Percentiles rank a stretch among this genome's conserved stretches.
These are phyloP conservation scores for Solanum virginianum DNA, from an alignment of 257 asterid genomes.

Conservation along the genomic window DNA sequence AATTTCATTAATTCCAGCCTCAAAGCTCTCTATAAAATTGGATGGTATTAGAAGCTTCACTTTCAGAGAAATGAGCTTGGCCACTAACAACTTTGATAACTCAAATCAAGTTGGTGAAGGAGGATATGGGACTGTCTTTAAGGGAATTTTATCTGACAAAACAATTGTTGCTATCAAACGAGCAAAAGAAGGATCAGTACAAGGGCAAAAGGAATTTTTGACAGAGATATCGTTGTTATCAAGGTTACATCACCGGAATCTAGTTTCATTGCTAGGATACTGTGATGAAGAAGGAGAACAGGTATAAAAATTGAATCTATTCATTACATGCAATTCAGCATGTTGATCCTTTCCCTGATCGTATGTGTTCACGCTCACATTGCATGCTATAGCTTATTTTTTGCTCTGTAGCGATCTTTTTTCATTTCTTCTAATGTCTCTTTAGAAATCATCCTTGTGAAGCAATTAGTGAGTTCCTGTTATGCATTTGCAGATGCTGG, in stretches of 20 bases:
- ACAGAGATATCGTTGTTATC: conserved; percentile 32
- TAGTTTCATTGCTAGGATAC: conserved; percentile 40
- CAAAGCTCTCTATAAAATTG: conserved; percentile 22
- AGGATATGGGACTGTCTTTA: conserved; percentile 35
- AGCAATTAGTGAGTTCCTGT: neutral
- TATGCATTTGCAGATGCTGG: conserved; percentile 54
- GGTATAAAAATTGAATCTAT: conserved; percentile 16
- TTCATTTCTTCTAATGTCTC: neutral
- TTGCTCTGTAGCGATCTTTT: neutral
- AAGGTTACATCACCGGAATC: conserved; percentile 36
- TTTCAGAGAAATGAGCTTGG: conserved; percentile 21
- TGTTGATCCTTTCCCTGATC: neutral
- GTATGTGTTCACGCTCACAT: neutral
- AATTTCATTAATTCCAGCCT: conserved; percentile 12
- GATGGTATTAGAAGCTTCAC: conserved; percentile 27
- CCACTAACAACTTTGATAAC: conserved; percentile 17
- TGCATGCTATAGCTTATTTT: neutral
- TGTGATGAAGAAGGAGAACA: conserved; percentile 86
- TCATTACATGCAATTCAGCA: neutral
- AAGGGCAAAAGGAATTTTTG: conserved; percentile 35
- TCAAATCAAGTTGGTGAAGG: conserved; percentile 31
- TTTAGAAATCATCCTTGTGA: neutral
- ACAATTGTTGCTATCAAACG: conserved; percentile 29
- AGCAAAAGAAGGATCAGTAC: conserved; percentile 34
- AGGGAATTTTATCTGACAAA: conserved; percentile 19